A percentile compares a stretch with the other conserved stretches of the same genome.
These are phyloP conservation scores for Balamuthia mandrillaris DNA, from an alignment of 208 protist species.

Conservation along the genomic window DNA sequence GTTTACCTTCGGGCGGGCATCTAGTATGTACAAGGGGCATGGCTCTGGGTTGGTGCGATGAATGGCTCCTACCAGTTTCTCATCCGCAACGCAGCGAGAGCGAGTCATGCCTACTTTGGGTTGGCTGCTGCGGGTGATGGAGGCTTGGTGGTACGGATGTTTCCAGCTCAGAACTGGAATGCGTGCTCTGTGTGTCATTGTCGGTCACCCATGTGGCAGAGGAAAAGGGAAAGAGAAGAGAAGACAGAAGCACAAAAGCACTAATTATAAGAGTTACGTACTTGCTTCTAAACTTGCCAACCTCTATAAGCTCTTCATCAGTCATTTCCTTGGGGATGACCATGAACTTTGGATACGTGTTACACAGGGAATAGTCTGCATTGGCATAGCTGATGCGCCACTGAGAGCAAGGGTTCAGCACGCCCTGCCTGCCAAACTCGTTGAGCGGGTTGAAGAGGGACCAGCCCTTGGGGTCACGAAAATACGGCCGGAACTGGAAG, in stretches of 20 bases:
- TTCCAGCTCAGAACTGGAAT: too few species aligned
- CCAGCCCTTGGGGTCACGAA: background rate
- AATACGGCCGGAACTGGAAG: background rate
- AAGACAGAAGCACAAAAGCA: too few species aligned
- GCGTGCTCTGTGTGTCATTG: too few species aligned
- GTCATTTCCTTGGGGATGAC: too few species aligned
- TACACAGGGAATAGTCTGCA: background rate
- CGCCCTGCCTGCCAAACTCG: background rate
- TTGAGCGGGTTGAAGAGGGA: background rate
- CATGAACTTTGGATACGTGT: too few species aligned
- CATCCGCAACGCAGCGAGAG: slow-evolving; percentile 40
- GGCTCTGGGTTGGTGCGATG: background rate
- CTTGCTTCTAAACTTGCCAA: too few species aligned
- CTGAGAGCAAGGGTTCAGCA: background rate
- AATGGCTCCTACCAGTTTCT: slow-evolving; percentile 42
- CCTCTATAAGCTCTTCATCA: too few species aligned
- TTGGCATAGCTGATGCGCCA: background rate
- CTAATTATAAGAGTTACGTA: too few species aligned
- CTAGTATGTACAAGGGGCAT: slow-evolving; percentile 1
- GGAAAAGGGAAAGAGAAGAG: too few species aligned
- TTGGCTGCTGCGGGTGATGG: too few species aligned
- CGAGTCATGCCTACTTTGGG: slow-evolving; percentile 41
- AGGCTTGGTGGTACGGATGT: too few species aligned
- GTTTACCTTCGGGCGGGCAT: slow-evolving; percentile 17
- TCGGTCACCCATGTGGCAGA: too few species aligned